Evolutionary conservation across 2,329 filamentous ascomycete genomes (phyloP), one percentile per base, ranked within the genome.

Genomic region (Cladophialophora carrionii): DNA sequence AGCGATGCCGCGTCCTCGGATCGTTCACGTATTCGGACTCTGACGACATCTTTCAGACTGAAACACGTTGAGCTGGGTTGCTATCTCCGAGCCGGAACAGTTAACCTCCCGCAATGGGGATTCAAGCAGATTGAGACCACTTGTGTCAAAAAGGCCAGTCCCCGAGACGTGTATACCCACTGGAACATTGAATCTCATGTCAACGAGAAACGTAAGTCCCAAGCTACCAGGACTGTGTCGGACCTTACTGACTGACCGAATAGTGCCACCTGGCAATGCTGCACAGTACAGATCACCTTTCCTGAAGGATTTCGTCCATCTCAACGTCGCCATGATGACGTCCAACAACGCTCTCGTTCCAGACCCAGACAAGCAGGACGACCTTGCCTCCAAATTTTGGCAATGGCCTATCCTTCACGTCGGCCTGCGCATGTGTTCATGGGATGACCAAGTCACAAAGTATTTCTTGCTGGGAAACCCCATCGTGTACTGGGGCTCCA

Each of bases 261-360:
- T 73, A 95, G 91, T 98, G 29, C 94, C 95, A 46, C 87, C 91
- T 68, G 90, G 90, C 72, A 90, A 97, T 78, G 91, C 95, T 61
- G 91, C 90, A 73, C 89, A 91, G 63, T 99, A 97, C 83, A 96
- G 91, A 81, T 98, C 94, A 41, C 95, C 96, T 2, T 99, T 99
- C 84, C 84, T 96, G 75, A 93, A 96, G 76, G 95, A 99, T 78
- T 99, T 99, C 74, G 89, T 99, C 69, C 95, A 99, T 78, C 83
- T 98, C 67, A 99, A 99, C 76, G 95, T 99, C 68, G 95, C 95
- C 68, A 99, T 99, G 95, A 97, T 98, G 94, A 99, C 95, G 3
- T 98, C 95, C 46, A 99, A 99, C 85, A 99, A 99, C 75, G 95
- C 95, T 26, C 87, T 99, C 53, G 92, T 99, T 22, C 95, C 95